phyloP scores from a whole-genome alignment of 768 basidiomycete species.

The Suillus cothurnatus region DNA sequence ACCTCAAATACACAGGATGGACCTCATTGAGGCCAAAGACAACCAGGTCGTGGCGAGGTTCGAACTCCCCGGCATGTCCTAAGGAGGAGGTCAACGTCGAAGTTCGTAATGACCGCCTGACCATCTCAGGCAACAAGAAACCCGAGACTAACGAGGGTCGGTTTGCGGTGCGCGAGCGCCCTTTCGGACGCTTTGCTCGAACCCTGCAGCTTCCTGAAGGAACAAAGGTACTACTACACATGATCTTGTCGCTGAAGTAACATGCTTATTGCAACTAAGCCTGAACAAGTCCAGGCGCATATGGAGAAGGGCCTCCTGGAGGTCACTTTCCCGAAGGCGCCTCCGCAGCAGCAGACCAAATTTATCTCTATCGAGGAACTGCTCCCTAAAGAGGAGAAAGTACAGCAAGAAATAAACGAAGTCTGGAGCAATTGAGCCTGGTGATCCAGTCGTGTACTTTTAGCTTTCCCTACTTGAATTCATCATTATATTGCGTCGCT shows the following conservation, averaged over 20 bases:
- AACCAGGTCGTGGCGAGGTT: constrained; percentile 52
- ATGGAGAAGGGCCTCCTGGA: background rate
- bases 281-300: background rate
- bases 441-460: background rate
- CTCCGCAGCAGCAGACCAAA: background rate
- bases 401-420: background rate
- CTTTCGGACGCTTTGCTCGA: constrained; percentile 47
- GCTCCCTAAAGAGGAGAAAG: background rate
- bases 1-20: constrained; percentile 34
- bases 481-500: background rate
- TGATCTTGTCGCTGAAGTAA: background rate
- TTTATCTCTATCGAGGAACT: background rate
- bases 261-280: background rate
- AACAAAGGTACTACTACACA: constrained; percentile 39
- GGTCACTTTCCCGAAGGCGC: background rate
- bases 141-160: constrained; percentile 37
- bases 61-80: constrained; percentile 59
- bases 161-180: constrained; percentile 47
- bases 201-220: constrained; percentile 48
- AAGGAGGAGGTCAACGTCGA: constrained; percentile 49
- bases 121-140: constrained; percentile 46
- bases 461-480: background rate
- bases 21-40: constrained; percentile 47
- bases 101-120: constrained; percentile 47
- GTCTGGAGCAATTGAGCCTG: background rate